A percentile compares a stretch with the other conserved stretches of the same genome.
phyloP scores from a whole-genome alignment of 768 basidiomycete species.

The Pulveroboletus sp. region DNA sequence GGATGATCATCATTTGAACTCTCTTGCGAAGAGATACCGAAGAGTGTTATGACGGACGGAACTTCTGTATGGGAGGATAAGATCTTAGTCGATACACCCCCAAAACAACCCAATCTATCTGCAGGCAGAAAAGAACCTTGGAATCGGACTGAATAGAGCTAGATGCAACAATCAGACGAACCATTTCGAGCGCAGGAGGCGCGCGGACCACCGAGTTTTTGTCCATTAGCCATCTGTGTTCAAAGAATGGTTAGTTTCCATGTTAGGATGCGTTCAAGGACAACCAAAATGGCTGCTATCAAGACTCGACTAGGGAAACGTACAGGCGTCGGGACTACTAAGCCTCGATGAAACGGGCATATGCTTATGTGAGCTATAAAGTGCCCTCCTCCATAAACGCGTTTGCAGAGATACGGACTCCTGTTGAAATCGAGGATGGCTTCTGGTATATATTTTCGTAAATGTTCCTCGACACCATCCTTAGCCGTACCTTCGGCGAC shows the following conservation, averaged over 20 bases:
- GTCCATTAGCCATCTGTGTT: conserved; percentile 4
- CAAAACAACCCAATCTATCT: background rate
- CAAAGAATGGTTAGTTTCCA: conserved; percentile 1
- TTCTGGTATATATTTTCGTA: background rate
- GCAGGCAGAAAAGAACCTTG: background rate
- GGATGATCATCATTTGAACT: background rate
- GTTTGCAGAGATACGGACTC: conserved; percentile 1
- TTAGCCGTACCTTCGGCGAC: background rate
- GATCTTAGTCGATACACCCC: background rate
- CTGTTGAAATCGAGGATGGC: background rate
- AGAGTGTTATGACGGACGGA: background rate
- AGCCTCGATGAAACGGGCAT: no score
- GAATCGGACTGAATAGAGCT: conserved; percentile 1
- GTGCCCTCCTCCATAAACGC: background rate
- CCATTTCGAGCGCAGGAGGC: background rate
- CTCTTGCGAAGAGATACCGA: background rate
- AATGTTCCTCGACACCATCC: no score
- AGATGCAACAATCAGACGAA: background rate
- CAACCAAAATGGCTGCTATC: no score
- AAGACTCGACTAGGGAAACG: no score
- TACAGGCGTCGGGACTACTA: no score
- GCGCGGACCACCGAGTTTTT: background rate
- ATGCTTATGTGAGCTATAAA: no score
- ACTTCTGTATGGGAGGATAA: background rate
- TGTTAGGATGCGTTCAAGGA: no score